Evolutionary conservation across 345 rosid species (phyloP).

Genomic region (Eucalyptus melliodora): DNA sequence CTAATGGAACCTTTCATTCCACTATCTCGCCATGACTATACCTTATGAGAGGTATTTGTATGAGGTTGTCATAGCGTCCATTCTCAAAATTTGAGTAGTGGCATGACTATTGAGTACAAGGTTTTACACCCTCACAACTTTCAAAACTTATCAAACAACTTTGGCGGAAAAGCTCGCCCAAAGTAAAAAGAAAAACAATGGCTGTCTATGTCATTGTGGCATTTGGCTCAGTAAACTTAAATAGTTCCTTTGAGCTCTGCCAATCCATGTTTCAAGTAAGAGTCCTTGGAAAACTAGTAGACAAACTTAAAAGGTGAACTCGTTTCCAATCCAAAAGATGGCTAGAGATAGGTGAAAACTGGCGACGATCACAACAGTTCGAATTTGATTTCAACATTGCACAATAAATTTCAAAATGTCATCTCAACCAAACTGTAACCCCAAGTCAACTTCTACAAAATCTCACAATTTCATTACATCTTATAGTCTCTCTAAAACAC

Average conservation of each 20-base stretch:
- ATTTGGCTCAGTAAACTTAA: background rate
- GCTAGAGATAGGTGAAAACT: background rate
- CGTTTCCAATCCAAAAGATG: background rate
- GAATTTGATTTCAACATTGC: background rate
- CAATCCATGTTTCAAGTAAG: background rate
- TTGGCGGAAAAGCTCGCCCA: background rate
- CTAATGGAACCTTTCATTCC: background rate
- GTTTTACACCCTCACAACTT: background rate
- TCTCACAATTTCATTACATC: background rate
- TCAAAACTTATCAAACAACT: background rate
- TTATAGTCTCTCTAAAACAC: background rate
- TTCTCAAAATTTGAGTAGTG: background rate
- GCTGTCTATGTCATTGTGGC: accelerated
- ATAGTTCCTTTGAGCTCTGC: background rate
- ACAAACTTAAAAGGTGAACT: background rate
- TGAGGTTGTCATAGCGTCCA: accelerated
- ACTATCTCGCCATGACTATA: background rate
- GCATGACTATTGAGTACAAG: background rate
- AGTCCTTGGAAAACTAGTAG: background rate
- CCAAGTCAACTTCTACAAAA: background rate
- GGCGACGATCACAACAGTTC: accelerated
- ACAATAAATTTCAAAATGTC: background rate
- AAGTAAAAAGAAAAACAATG: background rate
- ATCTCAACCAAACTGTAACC: background rate
- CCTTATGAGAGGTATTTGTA: background rate